Percentiles rank a stretch among this genome's conserved stretches.
These are phyloP conservation scores for Anacardium occidentale DNA, from an alignment of 345 rosid genomes.

Conservation along the genomic window DNA sequence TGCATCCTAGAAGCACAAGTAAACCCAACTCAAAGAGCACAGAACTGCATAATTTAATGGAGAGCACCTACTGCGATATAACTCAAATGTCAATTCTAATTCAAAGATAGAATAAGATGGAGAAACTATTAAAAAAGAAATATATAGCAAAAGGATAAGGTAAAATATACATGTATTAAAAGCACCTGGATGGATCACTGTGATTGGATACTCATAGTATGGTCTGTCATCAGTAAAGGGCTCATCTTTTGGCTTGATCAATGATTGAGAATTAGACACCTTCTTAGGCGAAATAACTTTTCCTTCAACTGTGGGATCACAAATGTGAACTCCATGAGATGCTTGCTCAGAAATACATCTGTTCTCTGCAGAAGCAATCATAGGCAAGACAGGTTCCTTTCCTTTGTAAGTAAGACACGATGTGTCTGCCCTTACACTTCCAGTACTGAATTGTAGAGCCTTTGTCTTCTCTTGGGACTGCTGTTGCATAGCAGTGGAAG, in stretches of 20 bases:
- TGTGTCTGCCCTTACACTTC: conserved; percentile 14
- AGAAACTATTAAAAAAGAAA: neutral
- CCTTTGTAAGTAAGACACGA: conserved; percentile 36
- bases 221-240: conserved; percentile 42
- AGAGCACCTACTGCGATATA: no score
- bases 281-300: conserved; percentile 15
- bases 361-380: conserved; percentile 23
- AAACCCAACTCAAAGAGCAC: neutral
- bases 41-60: neutral
- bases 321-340: conserved; percentile 26
- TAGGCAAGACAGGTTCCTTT: conserved; percentile 40
- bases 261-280: conserved; percentile 16
- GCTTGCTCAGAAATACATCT: conserved; percentile 19
- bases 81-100: no score
- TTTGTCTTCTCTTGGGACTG: conserved; percentile 21
- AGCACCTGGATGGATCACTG: conserved; percentile 54
- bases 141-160: neutral
- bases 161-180: neutral
- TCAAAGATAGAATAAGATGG: neutral
- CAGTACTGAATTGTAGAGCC: neutral
- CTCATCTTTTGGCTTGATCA: conserved; percentile 56
- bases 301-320: conserved; percentile 27
- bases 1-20: neutral
- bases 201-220: conserved; percentile 43
- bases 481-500: conserved; percentile 20